These are phyloP conservation scores for Aspergillus ostianus DNA, from an alignment of 495 filamentous ascomycete genomes.

Conservation along the genomic window DNA sequence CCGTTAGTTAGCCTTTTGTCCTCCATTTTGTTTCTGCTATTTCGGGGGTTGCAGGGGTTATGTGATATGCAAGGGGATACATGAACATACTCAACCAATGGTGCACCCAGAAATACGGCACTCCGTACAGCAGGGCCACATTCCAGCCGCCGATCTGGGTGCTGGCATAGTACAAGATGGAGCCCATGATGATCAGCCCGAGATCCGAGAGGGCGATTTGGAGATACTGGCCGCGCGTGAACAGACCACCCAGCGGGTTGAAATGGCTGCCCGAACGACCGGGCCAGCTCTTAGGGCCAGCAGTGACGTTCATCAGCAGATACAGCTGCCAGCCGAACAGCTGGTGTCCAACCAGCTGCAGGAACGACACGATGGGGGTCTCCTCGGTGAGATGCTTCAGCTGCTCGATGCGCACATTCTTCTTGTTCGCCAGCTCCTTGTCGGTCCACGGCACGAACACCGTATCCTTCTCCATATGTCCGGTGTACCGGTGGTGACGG, in stretches of 20 bases:
- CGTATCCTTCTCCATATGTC: slow-evolving; percentile 58
- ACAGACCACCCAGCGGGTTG: slow-evolving; percentile 58
- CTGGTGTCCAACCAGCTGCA: slow-evolving; percentile 52
- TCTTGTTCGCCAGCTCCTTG: slow-evolving; percentile 35
- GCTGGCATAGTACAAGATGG: slow-evolving; percentile 41
- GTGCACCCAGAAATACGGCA: slow-evolving; percentile 61
- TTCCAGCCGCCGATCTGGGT: slow-evolving; percentile 50
- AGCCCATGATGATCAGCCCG: slow-evolving; percentile 48
- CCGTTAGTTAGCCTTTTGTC: too few relatives aligned
- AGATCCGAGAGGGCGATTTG: slow-evolving; percentile 60
- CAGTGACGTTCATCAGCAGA: slow-evolving; percentile 54
- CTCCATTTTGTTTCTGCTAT: background rate
- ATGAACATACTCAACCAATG: slow-evolving; percentile 54
- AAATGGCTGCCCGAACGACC: slow-evolving; percentile 57
- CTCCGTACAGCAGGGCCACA: slow-evolving; percentile 48
- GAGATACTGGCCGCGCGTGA: slow-evolving; percentile 54
- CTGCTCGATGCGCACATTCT: slow-evolving; percentile 34
- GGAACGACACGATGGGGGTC: slow-evolving; percentile 50
- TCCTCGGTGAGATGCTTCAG: slow-evolving; percentile 53
- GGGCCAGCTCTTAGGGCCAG: slow-evolving; percentile 44
- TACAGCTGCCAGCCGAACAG: slow-evolving; percentile 57
- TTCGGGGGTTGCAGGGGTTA: background rate
- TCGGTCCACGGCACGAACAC: slow-evolving; percentile 56
- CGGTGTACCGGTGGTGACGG: slow-evolving; percentile 67
- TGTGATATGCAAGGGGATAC: slow-evolving; percentile 7